Base-by-base conservation (phyloP, 2,329 filamentous ascomycete genomes). In the Colletotrichum tamarilloi region DNA sequence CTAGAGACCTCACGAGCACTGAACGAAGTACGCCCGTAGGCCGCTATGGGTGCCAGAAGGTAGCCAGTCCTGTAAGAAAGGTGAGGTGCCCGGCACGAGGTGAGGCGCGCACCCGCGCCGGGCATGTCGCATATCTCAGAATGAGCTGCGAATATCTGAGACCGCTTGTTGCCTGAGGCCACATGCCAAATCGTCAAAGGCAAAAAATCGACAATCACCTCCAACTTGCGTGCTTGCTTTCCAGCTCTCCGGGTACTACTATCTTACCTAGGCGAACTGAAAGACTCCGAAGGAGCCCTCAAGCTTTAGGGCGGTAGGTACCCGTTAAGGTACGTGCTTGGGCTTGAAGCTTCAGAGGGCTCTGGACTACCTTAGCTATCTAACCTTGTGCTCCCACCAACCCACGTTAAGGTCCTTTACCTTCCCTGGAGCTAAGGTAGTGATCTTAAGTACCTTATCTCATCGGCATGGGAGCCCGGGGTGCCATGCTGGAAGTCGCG, bases 161-260 rank as follows among this genome's bases (percentile, higher is more conserved):
- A 58, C 73, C 66, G 35, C 14, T 2, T 7, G 22, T 24, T 62
- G 74, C 74, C 74, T 76, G 69, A 76, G 74, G 74, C 73, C 62
- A 32, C 3, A 32, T 11, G 5, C 53, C 12, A 14, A 24, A 24
- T 22, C 55, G 30, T 16, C 42, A 42, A 56, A 60, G 53, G 24
- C 38, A 32, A 53, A 53, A 53, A 16, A 19, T 49, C 19, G 42
- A 49, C 19, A 49, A 49, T n/a, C 19, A 49, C 42, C 19, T 49
- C 16, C 7, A 49, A 19, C 42, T 49, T 49, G 42, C 42, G 42
- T 49, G 42, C 42, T 49, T 49, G 19, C 19, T 49, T 49, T 11
- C 42, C 42, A 46, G 16, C 19, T 16, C 42, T 16, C 38, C 16
- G 35, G 35, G 35, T 42, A 6, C 35, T 30, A 30, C 30, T 30